phyloP scores from a whole-genome alignment of 768 basidiomycete genomes.

The Auricularia heimuer region DNA sequence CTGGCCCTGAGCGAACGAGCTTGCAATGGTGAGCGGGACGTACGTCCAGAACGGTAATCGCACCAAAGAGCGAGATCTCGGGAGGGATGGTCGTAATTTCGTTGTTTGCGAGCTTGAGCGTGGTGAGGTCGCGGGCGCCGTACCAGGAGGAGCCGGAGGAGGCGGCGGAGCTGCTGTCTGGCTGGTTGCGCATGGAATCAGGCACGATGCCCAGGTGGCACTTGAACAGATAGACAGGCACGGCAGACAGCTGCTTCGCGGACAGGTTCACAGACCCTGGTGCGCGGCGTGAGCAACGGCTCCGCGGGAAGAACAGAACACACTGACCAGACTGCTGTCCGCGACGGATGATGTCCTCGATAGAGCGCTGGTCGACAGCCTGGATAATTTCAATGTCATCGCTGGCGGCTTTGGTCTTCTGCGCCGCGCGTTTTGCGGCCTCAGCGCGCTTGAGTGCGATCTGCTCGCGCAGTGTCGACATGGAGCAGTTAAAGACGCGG shows the following conservation, averaged over 20 bases:
- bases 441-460: slow-evolving; percentile 74
- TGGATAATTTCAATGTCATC: not conserved
- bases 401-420: slow-evolving; percentile 11
- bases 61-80: slow-evolving; percentile 77
- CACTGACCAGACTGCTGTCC: slow-evolving; percentile 64
- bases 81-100: slow-evolving; percentile 70
- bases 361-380: slow-evolving; percentile 9
- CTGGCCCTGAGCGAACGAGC: slow-evolving; percentile 5
- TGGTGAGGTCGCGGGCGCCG: slow-evolving; percentile 67
- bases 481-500: not conserved
- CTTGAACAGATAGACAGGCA: slow-evolving; percentile 72
- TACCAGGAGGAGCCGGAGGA: slow-evolving; percentile 56
- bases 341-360: slow-evolving; percentile 48
- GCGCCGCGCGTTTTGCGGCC: slow-evolving; percentile 46
- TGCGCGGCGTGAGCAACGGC: slow-evolving; percentile 2
- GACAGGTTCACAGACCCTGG: slow-evolving; percentile 69
- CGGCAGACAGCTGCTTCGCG: slow-evolving; percentile 58
- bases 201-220: slow-evolving; percentile 70
- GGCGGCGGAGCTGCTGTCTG: slow-evolving; percentile 19
- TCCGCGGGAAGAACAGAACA: no score
- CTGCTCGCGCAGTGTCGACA: slow-evolving; percentile 45
- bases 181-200: slow-evolving; percentile 47
- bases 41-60: slow-evolving; percentile 71
- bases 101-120: slow-evolving; percentile 73
- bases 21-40: slow-evolving; percentile 19